Evolutionary conservation across 345 rosid genomes (phyloP).

Genomic region (Populus davidiana): DNA sequence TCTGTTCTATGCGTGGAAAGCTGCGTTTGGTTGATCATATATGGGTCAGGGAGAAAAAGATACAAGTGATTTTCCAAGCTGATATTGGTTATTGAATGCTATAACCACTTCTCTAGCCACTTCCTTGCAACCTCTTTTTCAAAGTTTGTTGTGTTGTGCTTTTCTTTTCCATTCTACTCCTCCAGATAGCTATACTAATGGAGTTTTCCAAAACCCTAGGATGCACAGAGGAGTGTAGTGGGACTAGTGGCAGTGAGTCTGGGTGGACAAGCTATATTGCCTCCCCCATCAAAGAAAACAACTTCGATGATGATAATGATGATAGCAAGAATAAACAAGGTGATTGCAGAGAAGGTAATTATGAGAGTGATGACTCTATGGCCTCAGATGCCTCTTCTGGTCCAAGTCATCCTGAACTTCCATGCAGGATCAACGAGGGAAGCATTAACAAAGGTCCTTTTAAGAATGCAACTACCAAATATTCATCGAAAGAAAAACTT

Average conservation of each 20-base stretch:
- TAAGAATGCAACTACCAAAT: constrained; percentile 32
- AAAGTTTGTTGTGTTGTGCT: constrained; percentile 19
- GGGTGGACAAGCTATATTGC: constrained; percentile 70
- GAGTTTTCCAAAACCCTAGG: constrained; percentile 42
- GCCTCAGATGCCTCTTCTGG: constrained; percentile 76
- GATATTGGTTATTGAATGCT: background rate
- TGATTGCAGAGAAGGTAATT: constrained; percentile 8
- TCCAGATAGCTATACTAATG: constrained; percentile 34
- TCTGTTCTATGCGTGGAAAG: constrained; percentile 15
- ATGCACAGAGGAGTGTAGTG: constrained; percentile 32
- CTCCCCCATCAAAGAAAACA: constrained; percentile 34
- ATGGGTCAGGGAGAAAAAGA: constrained; percentile 7
- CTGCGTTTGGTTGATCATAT: constrained; percentile 7
- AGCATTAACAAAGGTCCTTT: constrained; percentile 1
- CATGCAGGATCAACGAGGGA: constrained; percentile 16
- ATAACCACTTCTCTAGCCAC: background rate
- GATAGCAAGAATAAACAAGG: constrained; percentile 16
- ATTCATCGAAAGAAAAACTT: constrained; percentile 30
- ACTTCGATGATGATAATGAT: constrained; percentile 19
- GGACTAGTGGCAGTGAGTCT: constrained; percentile 45
- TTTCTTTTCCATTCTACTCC: constrained; percentile 8
- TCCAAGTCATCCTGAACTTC: constrained; percentile 42
- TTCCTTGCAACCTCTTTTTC: constrained; percentile 7
- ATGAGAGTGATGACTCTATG: constrained; percentile 67
- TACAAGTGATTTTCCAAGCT: background rate